Evolutionary conservation across 371 early-diverging fungal species (phyloP).

Genomic region (Zopfochytrium polystomum): DNA sequence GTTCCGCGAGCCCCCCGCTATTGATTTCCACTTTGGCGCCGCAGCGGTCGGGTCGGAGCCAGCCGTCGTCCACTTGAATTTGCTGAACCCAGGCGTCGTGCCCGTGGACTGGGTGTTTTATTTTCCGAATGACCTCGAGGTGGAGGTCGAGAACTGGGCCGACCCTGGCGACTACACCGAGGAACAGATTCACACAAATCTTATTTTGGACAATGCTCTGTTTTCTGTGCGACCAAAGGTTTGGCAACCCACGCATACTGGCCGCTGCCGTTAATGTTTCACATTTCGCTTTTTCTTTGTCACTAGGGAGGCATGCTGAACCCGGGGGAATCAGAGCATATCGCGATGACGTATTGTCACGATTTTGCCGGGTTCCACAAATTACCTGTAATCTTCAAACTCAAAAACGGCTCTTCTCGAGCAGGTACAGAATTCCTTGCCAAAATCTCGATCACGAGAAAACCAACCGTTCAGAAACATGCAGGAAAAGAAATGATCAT

Average conservation of each 20-base stretch:
- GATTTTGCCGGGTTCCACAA: conserved; percentile 42
- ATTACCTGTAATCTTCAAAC: conserved; percentile 46
- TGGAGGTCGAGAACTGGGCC: conserved; percentile 50
- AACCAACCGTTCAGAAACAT: neutral
- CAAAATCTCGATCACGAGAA: too few species aligned
- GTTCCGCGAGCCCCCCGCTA: conserved; percentile 15
- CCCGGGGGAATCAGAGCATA: conserved; percentile 37
- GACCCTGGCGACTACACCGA: conserved; percentile 53
- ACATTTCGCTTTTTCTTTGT: neutral
- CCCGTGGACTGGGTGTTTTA: conserved; percentile 47
- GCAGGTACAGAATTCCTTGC: conserved; percentile 20
- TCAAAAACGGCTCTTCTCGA: conserved; percentile 38
- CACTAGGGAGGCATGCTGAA: conserved; percentile 36
- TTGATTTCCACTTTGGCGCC: conserved; percentile 47
- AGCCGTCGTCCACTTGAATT: conserved; percentile 31
- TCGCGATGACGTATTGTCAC: conserved; percentile 42
- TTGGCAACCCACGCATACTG: neutral
- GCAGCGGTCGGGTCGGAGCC: conserved; percentile 37
- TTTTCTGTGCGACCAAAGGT: conserved; percentile 43
- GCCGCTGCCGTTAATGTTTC: neutral
- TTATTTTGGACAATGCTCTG: conserved; percentile 45
- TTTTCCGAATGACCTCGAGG: conserved; percentile 47
- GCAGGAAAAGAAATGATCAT: conserved; percentile 40
- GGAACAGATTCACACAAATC: conserved; percentile 43
- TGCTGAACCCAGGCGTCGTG: conserved; percentile 46